Evolutionary conservation across 768 basidiomycete genomes (phyloP).

Genomic region (Lactarius pseudohatsudake): DNA sequence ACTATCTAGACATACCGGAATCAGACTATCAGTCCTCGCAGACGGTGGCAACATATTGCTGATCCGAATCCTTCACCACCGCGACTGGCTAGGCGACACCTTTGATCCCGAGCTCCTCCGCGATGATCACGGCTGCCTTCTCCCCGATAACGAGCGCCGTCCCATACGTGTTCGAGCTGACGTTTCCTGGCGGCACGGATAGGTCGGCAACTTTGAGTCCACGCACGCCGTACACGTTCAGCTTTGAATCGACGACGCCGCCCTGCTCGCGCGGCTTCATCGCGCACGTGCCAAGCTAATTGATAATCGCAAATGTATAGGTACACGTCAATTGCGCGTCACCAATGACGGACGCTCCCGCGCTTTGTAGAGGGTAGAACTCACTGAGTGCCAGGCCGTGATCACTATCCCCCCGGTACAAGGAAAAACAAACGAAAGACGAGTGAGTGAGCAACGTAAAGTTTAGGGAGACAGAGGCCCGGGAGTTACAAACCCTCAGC

Average conservation of each 20-base stretch:
- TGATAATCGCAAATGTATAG: too few relatives aligned
- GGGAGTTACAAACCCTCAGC: not conserved
- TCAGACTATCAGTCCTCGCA: too few relatives aligned
- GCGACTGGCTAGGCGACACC: constrained; percentile 38
- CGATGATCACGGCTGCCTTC: constrained; percentile 23
- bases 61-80: not conserved
- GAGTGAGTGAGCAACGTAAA: not conserved
- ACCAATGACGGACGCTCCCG: too few relatives aligned
- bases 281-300: constrained; percentile 61
- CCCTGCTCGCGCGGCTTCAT: constrained; percentile 60
- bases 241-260: constrained; percentile 48
- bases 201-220: too few relatives aligned
- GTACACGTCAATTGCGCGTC: too few relatives aligned
- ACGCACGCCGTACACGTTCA: too few relatives aligned
- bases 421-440: not conserved
- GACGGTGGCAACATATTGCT: too few relatives aligned
- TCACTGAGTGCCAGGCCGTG: constrained; percentile 39
- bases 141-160: too few relatives aligned
- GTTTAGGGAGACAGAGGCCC: not conserved
- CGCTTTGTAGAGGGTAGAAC: not conserved
- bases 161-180: too few relatives aligned
- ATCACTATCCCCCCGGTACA: constrained; percentile 29
- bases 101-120: constrained; percentile 46
- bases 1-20: too few relatives aligned
- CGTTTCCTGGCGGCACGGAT: too few relatives aligned